phyloP scores from a whole-genome alignment of 169 alveolate species.

The Plasmodium relictum region DNA sequence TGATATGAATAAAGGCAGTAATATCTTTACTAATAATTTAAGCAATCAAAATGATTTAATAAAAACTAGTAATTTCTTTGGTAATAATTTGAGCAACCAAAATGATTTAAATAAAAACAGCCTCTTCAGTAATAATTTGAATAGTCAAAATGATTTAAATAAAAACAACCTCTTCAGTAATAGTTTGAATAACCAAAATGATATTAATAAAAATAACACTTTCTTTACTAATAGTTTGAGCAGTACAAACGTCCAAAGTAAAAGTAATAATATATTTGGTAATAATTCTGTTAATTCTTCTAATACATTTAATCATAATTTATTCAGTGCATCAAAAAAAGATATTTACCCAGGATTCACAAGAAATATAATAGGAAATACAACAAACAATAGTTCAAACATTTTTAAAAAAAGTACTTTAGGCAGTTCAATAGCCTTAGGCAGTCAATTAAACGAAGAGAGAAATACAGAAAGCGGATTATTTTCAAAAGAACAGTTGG shows the following conservation, averaged over 20 bases:
- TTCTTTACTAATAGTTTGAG: constrained; percentile 13
- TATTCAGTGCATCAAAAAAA: constrained; percentile 74
- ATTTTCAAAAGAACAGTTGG: constrained; percentile 74
- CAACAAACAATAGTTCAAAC: constrained; percentile 40
- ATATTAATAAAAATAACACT: constrained; percentile 39
- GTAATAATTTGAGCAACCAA: constrained; percentile 2
- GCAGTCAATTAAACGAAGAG: constrained; percentile 71
- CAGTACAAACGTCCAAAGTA: constrained; percentile 27
- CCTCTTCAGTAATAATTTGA: neutral
- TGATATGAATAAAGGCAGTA: constrained; percentile 12
- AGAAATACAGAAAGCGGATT: constrained; percentile 59
- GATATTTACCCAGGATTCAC: constrained; percentile 74
- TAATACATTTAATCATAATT: constrained; percentile 58
- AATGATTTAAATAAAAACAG: constrained; percentile 15
- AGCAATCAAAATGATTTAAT: constrained; percentile 16
- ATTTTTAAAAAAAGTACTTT: constrained; percentile 68
- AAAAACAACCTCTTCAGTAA: constrained; percentile 15
- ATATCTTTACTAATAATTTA: constrained; percentile 10
- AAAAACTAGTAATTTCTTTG: neutral
- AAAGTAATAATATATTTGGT: constrained; percentile 25
- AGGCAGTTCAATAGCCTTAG: constrained; percentile 77
- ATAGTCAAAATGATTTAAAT: constrained; percentile 13
- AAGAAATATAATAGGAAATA: constrained; percentile 41
- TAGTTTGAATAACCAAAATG: constrained; percentile 8
- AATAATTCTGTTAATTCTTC: constrained; percentile 17